Percentiles rank a stretch among this genome's conserved stretches.
phyloP scores from a whole-genome alignment of 345 rosid species.

The Anacardium occidentale region DNA sequence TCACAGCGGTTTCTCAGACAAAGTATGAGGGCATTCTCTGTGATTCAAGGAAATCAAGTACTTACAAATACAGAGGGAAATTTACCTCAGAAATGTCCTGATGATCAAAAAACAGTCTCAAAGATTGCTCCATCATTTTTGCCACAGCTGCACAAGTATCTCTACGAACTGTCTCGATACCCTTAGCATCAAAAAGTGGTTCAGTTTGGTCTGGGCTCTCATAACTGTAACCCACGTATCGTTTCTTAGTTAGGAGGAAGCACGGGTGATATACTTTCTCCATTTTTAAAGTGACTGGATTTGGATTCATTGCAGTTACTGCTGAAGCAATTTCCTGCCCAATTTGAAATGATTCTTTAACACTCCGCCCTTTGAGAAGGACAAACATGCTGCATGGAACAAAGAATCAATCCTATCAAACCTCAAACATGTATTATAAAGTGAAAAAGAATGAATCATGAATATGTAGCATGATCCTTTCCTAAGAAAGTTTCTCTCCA shows the following conservation, averaged over 20 bases:
- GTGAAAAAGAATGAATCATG: background rate
- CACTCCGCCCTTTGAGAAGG: constrained; percentile 73
- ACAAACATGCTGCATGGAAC: constrained; percentile 81
- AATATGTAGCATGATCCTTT: background rate
- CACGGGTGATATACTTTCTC: constrained; percentile 95
- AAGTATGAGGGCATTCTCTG: background rate
- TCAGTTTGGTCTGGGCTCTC: constrained; percentile 70
- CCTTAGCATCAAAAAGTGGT: constrained; percentile 93
- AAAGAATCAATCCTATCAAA: constrained; percentile 7
- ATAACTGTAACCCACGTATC: constrained; percentile 93
- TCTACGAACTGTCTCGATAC: constrained; percentile 94
- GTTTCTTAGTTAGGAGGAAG: constrained; percentile 94
- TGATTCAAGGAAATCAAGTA: background rate
- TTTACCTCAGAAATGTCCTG: constrained; percentile 64
- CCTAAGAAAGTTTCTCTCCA: background rate
- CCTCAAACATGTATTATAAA: constrained; percentile 12
- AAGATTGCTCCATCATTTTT: constrained; percentile 85
- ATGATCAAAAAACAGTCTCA: constrained; percentile 71
- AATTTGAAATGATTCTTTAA: constrained; percentile 63
- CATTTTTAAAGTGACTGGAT: constrained; percentile 90
- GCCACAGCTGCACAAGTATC: constrained; percentile 88
- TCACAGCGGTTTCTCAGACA: background rate
- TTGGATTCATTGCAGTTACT: constrained; percentile 81
- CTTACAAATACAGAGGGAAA: background rate
- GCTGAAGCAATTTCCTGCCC: constrained; percentile 87